These are phyloP conservation scores for Jamesozyma lodderae DNA, from an alignment of 805 yeast species.

Conservation along the genomic window DNA sequence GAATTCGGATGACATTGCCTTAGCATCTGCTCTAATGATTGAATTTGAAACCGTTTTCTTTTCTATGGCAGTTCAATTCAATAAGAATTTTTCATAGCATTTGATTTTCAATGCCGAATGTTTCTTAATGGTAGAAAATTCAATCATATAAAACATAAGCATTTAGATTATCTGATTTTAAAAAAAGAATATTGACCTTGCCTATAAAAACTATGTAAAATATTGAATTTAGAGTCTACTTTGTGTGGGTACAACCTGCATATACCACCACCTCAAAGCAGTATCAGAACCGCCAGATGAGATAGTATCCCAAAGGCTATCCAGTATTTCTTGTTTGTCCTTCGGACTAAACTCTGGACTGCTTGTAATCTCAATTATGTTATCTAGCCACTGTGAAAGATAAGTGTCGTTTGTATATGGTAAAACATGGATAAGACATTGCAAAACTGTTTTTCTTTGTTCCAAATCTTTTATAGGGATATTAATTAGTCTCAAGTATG, in stretches of 20 bases:
- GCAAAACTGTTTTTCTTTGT: conserved; percentile 10
- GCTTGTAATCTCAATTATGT: conserved; percentile 13
- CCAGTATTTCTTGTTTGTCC: conserved; percentile 8
- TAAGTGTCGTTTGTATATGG: conserved; percentile 10
- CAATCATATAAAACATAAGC: no score
- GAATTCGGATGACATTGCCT: conserved; percentile 22
- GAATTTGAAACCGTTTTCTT: no score
- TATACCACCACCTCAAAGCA: conserved; percentile 27
- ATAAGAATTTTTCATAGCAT: no score
- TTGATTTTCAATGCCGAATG: no score
- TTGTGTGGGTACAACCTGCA: conserved; percentile 5
- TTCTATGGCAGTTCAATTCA: no score
- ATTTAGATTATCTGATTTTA: not conserved
- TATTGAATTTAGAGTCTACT: conserved; percentile 4
- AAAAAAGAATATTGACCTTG: no score
- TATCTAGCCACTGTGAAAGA: conserved; percentile 21
- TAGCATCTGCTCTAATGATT: no score
- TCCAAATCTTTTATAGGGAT: conserved; percentile 4
- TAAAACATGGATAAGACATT: conserved; percentile 20
- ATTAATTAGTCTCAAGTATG: conserved; percentile 15
- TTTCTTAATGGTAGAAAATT: no score
- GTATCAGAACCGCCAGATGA: conserved; percentile 11
- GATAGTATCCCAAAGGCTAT: conserved; percentile 18
- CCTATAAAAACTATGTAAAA: not conserved
- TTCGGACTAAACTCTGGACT: conserved; percentile 4